These are phyloP conservation scores for Paecilomyces variotii DNA, from an alignment of 2,329 filamentous ascomycete genomes.

Conservation along the genomic window DNA sequence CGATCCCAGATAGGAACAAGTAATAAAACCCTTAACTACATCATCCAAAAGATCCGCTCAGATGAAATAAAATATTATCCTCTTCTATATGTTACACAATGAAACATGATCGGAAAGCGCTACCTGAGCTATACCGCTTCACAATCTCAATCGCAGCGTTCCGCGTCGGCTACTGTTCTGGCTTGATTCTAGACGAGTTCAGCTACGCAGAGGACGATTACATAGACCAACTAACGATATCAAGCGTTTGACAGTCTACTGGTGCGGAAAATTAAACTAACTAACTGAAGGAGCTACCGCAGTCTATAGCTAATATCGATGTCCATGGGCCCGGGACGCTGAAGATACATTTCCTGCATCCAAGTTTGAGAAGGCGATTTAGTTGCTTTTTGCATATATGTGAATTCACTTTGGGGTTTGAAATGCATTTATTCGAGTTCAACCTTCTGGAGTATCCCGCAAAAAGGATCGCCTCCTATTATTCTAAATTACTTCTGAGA, in stretches of 20 bases:
- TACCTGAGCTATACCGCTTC: slow-evolving; percentile 25
- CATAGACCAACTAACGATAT: slow-evolving; percentile 50
- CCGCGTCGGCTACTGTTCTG: slow-evolving; percentile 41
- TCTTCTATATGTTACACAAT: too few species aligned
- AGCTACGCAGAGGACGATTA: slow-evolving; percentile 47
- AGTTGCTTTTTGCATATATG: slow-evolving; percentile 61
- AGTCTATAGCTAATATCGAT: slow-evolving; percentile 47
- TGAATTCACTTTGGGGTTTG: not conserved
- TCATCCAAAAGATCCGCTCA: too few species aligned
- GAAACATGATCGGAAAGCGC: too few species aligned
- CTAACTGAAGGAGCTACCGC: slow-evolving; percentile 53
- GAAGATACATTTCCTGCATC: slow-evolving; percentile 58
- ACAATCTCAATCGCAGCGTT: slow-evolving; percentile 45
- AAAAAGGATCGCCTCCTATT: too few species aligned
- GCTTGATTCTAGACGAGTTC: slow-evolving; percentile 52
- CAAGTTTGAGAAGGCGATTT: slow-evolving; percentile 43
- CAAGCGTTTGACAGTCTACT: slow-evolving; percentile 50
- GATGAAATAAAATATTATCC: too few species aligned
- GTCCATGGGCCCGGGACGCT: slow-evolving; percentile 53
- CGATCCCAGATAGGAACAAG: too few species aligned
- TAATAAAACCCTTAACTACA: too few species aligned
- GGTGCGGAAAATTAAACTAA: slow-evolving; percentile 55
- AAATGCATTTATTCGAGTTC: too few species aligned
- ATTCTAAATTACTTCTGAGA: too few species aligned
- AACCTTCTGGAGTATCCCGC: too few species aligned